Evolutionary conservation across 1,139 yeast species (phyloP).

Genomic region (Hemisphaericaspora subhashii): DNA sequence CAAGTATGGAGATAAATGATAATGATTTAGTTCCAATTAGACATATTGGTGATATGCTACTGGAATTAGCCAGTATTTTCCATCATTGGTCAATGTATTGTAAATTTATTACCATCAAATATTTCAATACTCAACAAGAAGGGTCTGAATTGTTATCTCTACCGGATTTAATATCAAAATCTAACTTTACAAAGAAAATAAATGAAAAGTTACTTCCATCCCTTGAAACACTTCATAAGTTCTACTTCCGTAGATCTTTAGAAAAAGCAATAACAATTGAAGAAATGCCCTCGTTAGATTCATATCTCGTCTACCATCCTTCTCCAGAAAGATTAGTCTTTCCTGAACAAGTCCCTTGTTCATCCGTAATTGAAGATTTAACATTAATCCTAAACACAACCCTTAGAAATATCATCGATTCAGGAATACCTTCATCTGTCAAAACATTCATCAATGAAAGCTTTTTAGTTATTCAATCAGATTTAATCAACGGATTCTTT

Average conservation of each 20-base stretch:
- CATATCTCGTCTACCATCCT: slow-evolving; percentile 22
- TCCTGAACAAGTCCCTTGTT: slow-evolving; percentile 64
- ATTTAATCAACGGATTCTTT: slow-evolving; percentile 40
- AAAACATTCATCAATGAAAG: slow-evolving; percentile 46
- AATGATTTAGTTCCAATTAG: slow-evolving; percentile 42
- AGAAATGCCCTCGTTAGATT: slow-evolving; percentile 57
- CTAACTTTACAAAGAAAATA: slow-evolving; percentile 63
- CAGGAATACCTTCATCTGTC: slow-evolving; percentile 59
- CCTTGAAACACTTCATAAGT: slow-evolving; percentile 62
- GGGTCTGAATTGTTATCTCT: slow-evolving; percentile 29
- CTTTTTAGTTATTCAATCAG: slow-evolving; percentile 33
- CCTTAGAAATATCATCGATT: slow-evolving; percentile 55
- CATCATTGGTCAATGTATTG: slow-evolving; percentile 88
- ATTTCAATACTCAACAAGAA: slow-evolving; percentile 31
- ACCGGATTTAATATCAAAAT: slow-evolving; percentile 58
- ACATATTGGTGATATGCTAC: slow-evolving; percentile 55
- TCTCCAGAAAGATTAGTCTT: slow-evolving; percentile 15
- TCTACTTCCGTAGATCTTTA: slow-evolving; percentile 73
- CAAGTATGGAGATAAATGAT: slow-evolving; percentile 14
- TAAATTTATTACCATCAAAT: slow-evolving; percentile 68
- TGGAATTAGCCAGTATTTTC: slow-evolving; percentile 73
- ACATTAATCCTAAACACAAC: slow-evolving; percentile 71
- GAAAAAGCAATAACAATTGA: slow-evolving; percentile 83
- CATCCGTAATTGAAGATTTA: slow-evolving; percentile 86
- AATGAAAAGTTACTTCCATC: slow-evolving; percentile 54